Base-by-base conservation (phyloP, 148 eudicot species). In the Spergularia bocconei region DNA sequence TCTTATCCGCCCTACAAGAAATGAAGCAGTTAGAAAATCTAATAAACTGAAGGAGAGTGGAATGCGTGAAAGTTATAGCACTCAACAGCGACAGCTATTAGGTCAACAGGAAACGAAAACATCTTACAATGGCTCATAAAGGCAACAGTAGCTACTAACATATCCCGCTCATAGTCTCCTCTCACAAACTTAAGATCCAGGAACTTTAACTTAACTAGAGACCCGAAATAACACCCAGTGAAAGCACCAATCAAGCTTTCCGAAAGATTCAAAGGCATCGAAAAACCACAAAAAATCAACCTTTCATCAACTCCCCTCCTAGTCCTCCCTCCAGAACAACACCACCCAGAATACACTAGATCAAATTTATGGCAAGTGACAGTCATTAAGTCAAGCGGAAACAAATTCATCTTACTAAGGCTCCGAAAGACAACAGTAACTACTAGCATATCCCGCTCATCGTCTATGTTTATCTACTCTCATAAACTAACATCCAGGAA, bases 1-100 rank as follows among this genome's bases (percentile, higher is more conserved):
- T 82, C 79, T 94, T 90, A 44, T 91, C 93, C 76, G 98, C 97
- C 56, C 98, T 94, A 85, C 82, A 85, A 74, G 33, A 12, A 33
- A 47, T 75, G 51, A 23, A 75, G 5, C 25, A 67, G 53, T 81
- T 48, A 80, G 73, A 65, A 2, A 53, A 52, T 0, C 56, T 5
- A 5, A 56, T 16, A 41, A 38, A 65, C 11, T 12, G 2, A 5
- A 2, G 16, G 23, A 13, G 51, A 15, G 58, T 11, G 33, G 25
- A 23, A 15, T 10, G 25, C 14, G 11, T 41, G 50, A 11, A 55
- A 36, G 33, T 39, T 39, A 39, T 39, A 6, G 44, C 6, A 6
- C 48, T 44, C 6, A 11, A 23, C 16, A 58, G 62, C 5, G 62
- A 20, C 23, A n/a, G 11, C 5, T 2, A 58, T 58, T 5, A 20